A percentile compares a stretch with the other conserved stretches of the same genome.
These are phyloP conservation scores for Raphanus hybrid DNA, from an alignment of 441 rosid species.

Conservation along the genomic window DNA sequence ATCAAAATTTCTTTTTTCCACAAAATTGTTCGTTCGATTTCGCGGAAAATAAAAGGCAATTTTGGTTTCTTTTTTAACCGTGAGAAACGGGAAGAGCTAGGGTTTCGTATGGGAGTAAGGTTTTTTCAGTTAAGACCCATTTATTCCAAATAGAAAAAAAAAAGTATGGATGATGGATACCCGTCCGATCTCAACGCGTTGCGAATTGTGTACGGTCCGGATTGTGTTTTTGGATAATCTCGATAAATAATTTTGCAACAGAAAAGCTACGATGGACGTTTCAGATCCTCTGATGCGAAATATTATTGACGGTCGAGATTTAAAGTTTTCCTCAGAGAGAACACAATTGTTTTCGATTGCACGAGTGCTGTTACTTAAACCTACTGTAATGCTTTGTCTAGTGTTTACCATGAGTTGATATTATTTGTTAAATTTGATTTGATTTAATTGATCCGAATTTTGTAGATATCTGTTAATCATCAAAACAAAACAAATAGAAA, in stretches of 20 bases:
- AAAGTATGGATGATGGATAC: not conserved
- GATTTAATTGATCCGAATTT: too few relatives aligned
- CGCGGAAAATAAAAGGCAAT: constrained; percentile 28
- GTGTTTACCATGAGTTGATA: not conserved
- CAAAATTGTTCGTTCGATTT: constrained; percentile 47
- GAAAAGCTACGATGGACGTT: constrained; percentile 36
- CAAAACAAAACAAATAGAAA: too few relatives aligned
- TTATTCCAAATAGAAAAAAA: constrained; percentile 31
- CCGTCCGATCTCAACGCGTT: constrained; percentile 36
- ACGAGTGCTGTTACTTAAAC: constrained; percentile 39
- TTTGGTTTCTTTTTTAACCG: constrained; percentile 49
- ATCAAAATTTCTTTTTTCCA: constrained; percentile 30
- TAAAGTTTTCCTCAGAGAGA: not conserved
- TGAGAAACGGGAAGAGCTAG: constrained; percentile 58
- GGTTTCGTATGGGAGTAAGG: constrained; percentile 68
- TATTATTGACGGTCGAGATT: constrained; percentile 29
- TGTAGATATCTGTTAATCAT: too few relatives aligned
- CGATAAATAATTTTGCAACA: constrained; percentile 20
- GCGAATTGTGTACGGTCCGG: constrained; percentile 19
- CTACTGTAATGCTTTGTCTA: constrained; percentile 12
- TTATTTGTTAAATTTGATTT: too few relatives aligned
- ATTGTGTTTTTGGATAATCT: not conserved
- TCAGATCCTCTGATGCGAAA: constrained; percentile 21
- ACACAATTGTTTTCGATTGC: constrained; percentile 15
- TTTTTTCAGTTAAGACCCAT: constrained; percentile 45